phyloP scores from a whole-genome alignment of 2,329 filamentous ascomycete genomes.

The Teratosphaeria nubilosa region DNA sequence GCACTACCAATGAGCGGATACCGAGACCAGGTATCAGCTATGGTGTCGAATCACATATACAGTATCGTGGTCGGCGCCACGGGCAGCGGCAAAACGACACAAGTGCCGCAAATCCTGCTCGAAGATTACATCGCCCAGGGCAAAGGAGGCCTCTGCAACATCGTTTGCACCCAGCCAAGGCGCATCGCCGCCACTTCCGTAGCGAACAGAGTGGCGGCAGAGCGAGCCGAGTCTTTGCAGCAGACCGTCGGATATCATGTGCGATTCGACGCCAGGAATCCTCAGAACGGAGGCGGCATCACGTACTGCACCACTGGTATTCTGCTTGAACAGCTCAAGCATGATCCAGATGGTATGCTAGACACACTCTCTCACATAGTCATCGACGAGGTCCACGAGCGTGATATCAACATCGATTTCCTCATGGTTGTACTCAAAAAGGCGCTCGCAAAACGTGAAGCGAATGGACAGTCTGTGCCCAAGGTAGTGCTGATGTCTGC shows the following conservation, averaged over 20 bases:
- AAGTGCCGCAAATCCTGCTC: constrained; percentile 45
- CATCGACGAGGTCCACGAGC: constrained; percentile 44
- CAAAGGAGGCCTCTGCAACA: constrained; percentile 35
- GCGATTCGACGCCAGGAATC: constrained; percentile 30
- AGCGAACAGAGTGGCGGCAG: constrained; percentile 36
- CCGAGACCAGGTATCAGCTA: constrained; percentile 25
- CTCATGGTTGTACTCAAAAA: constrained; percentile 37
- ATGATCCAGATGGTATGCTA: constrained; percentile 29
- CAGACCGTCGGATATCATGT: constrained; percentile 39
- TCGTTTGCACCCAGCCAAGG: constrained; percentile 42
- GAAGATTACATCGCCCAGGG: constrained; percentile 35
- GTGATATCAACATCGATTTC: constrained; percentile 36
- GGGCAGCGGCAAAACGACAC: constrained; percentile 40
- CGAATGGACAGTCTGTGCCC: constrained; percentile 26
- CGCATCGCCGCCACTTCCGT: constrained; percentile 39
- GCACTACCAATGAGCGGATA: constrained; percentile 34
- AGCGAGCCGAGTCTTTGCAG: constrained; percentile 33
- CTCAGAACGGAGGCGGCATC: constrained; percentile 30
- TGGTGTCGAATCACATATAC: constrained; percentile 30
- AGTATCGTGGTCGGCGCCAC: constrained; percentile 39
- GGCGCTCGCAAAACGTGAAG: constrained; percentile 27
- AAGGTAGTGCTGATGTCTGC: constrained; percentile 42
- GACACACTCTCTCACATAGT: constrained; percentile 38
- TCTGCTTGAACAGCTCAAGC: constrained; percentile 35
- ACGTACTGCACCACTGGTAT: constrained; percentile 44